Evolutionary conservation across 169 alveolate genomes (phyloP).

Genomic region (Cystoisospora suis): DNA sequence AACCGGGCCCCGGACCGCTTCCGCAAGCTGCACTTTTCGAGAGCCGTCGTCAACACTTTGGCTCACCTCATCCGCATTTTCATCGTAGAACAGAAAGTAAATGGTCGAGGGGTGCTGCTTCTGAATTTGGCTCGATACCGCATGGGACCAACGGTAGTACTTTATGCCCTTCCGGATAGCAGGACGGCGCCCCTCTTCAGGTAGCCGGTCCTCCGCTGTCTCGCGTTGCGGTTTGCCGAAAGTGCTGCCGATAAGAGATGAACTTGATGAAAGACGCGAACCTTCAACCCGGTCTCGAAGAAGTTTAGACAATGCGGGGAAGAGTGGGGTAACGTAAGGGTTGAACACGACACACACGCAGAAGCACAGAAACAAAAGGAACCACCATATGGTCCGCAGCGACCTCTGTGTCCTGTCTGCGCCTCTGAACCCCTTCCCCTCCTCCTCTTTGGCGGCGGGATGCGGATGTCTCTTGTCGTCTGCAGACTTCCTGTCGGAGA

Average conservation of each 20-base stretch:
- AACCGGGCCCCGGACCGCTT: background rate
- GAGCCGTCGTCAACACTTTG: background rate
- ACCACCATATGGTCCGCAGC: slow-evolving; percentile 17
- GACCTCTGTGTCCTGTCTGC: no score
- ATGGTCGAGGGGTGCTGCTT: background rate
- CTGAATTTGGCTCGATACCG: background rate
- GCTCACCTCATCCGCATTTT: background rate
- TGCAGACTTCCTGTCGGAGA: no score
- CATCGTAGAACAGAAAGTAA: slow-evolving; percentile 22
- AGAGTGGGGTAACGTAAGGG: background rate
- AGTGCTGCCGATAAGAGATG: background rate
- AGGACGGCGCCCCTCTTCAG: background rate
- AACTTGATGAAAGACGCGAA: background rate
- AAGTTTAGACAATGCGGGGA: background rate
- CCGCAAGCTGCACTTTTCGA: background rate
- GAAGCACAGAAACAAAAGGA: slow-evolving; percentile 4
- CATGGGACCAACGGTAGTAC: slow-evolving; percentile 13
- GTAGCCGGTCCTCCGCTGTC: background rate
- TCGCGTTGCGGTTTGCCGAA: background rate
- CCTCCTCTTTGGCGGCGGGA: no score
- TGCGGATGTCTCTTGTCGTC: no score
- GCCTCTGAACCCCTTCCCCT: no score
- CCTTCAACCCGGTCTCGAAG: background rate
- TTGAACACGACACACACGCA: slow-evolving; percentile 15
- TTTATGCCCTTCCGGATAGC: background rate